Conservation (phyloP, 2,329 filamentous ascomycete genomes). For the Coleophoma cylindrospora region DNA sequence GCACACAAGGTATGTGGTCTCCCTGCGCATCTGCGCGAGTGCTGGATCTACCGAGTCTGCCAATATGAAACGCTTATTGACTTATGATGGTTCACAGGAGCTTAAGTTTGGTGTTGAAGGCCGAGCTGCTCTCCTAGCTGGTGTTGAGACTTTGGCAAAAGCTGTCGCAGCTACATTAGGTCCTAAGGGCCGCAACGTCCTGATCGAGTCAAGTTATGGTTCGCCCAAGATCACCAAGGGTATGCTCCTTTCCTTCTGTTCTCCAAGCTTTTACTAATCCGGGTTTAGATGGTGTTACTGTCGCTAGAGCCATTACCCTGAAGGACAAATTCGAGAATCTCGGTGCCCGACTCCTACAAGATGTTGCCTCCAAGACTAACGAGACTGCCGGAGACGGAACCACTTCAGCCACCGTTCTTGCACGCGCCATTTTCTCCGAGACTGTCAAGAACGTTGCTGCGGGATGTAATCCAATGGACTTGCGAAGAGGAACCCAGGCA, state of each 20-base stretch:
- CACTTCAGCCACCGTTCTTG: constrained; percentile 94
- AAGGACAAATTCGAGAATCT: constrained; percentile 99
- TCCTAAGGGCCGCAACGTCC: constrained; percentile 95
- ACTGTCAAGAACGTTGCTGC: constrained; percentile 99
- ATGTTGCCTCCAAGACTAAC: constrained; percentile 99
- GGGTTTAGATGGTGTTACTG: constrained; percentile 72
- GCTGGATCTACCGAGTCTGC: background rate
- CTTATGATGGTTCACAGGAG: constrained; percentile 52
- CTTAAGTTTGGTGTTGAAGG: constrained; percentile 97
- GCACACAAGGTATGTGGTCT: constrained; percentile 78
- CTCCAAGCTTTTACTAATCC: constrained; percentile 2
- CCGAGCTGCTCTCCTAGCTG: constrained; percentile 80
- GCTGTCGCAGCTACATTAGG: constrained; percentile 94
- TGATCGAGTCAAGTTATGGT: constrained; percentile 98
- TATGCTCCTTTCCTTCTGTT: constrained; percentile 36
- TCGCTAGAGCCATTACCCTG: constrained; percentile 83
- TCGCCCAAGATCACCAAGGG: constrained; percentile 99
- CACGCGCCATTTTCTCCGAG: constrained; percentile 98
- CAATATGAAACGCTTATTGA: background rate
- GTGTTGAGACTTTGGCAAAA: constrained; percentile 95
- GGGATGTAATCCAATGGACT: constrained; percentile 99
- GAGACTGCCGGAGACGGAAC: constrained; percentile 98
- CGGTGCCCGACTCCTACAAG: constrained; percentile 90
- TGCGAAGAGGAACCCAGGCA: constrained; percentile 93
- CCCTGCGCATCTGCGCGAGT: too few species aligned